Evolutionary conservation across 2,329 filamentous ascomycete genomes (phyloP).

Genomic region (Byssochlamys sp.): DNA sequence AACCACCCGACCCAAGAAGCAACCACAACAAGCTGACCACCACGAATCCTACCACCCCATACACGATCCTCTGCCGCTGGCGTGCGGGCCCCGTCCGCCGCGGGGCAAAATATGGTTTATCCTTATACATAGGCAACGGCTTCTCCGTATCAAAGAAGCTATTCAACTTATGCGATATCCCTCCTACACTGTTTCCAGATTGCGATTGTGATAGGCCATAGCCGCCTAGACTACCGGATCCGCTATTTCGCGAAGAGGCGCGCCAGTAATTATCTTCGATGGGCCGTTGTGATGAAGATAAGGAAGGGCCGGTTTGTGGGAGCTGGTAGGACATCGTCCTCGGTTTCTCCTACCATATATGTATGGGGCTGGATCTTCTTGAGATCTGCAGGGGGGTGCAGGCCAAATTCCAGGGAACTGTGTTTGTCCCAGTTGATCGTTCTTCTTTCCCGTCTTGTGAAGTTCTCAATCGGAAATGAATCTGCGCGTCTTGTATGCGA

Average conservation of each 20-base stretch:
- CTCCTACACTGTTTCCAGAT: constrained; percentile 30
- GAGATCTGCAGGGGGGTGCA: neutral
- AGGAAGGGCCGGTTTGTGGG: constrained; percentile 61
- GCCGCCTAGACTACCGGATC: constrained; percentile 33
- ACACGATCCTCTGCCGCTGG: constrained; percentile 55
- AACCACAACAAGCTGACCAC: constrained; percentile 56
- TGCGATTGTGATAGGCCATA: constrained; percentile 23
- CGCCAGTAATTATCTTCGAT: constrained; percentile 60
- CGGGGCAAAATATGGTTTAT: constrained; percentile 70
- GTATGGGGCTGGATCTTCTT: neutral
- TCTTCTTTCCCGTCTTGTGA: neutral
- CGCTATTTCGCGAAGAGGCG: constrained; percentile 35
- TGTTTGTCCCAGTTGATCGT: neutral
- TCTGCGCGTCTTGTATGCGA: neutral
- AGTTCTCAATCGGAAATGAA: neutral
- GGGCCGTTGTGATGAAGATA: constrained; percentile 54
- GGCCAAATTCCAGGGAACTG: neutral
- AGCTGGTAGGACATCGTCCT: constrained; percentile 47
- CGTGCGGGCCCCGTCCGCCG: constrained; percentile 48
- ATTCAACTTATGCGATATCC: constrained; percentile 52
- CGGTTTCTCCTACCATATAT: neutral
- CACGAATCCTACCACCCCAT: constrained; percentile 47
- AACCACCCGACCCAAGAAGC: constrained; percentile 29
- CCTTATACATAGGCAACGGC: constrained; percentile 86
- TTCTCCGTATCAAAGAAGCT: constrained; percentile 52